Base-by-base conservation (phyloP, 2,329 filamentous ascomycete species). In the Esteya vermicola region DNA sequence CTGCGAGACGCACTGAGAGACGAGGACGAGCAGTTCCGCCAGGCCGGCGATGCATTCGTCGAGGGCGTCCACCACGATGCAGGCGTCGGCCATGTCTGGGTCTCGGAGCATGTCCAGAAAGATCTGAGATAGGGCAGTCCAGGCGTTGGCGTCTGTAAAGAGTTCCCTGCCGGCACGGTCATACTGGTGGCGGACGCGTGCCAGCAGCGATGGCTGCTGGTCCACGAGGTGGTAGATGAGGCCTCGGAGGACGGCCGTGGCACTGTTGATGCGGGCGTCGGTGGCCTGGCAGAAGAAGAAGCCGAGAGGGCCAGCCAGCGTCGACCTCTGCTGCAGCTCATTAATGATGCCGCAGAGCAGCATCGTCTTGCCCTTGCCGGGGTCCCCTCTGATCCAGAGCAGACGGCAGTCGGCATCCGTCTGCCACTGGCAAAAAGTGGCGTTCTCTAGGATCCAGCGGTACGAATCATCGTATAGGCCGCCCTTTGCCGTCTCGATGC, bases 341-440 rank as follows among this genome's bases (percentile, higher is more conserved):
- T 61, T 39, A 31, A 64, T 55, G 26, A 64, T 57, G 3, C 59
- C 57, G 12, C 54, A 58, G 0, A 65, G 38, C 0, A 64, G 45
- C 58, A 65, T 65, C 0, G 61, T 65, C 46, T 65, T 67, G 4
- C 62, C 62, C 27, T 61, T 65, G 3, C 62, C 61, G 0, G 61
- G 53, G 33, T 56, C 54, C 0, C 58, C 58, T 16, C 47, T 57
- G 16, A 63, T 51, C 61, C 58, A 63, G 3, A 65, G 53, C 14
- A 62, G 39, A 1, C 33, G 42, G 28, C 18, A 46, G 31, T 9
- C 12, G 4, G 22, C 7, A 3, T n/a, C 19, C 4, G 4, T 30
- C 2, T 22, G 44, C 56, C 54, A 61, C 43, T 35, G 22, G 3
- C 22, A 20, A 30, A 55, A 62, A 0, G 51, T 34, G 0, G 34